Evolutionary conservation across 371 early-diverging fungal genomes (phyloP).

Genomic region (Mortierella sp.): DNA sequence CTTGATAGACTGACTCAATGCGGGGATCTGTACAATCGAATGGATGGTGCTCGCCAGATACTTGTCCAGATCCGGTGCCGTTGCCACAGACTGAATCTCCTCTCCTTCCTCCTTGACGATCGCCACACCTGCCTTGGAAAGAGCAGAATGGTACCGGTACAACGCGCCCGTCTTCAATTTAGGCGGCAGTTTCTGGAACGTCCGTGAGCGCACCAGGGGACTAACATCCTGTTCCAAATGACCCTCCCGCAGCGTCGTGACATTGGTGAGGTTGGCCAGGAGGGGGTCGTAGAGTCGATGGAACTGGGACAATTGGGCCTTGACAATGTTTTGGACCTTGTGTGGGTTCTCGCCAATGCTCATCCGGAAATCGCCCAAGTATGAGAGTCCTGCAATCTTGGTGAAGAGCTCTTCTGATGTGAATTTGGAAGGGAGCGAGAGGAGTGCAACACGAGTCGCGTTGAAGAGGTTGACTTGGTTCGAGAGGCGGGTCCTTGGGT

Average conservation of each 20-base stretch:
- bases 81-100: slow-evolving; percentile 57
- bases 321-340: slow-evolving; percentile 95
- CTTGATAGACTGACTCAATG: slow-evolving; percentile 92
- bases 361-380: slow-evolving; percentile 95
- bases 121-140: slow-evolving; percentile 60
- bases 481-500: slow-evolving; percentile 88
- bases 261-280: slow-evolving; percentile 84
- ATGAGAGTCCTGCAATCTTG: slow-evolving; percentile 91
- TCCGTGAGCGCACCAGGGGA: slow-evolving; percentile 46
- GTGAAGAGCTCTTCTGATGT: slow-evolving; percentile 85
- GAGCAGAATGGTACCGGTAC: slow-evolving; percentile 58
- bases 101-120: slow-evolving; percentile 56
- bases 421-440: slow-evolving; percentile 88
- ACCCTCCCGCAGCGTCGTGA: slow-evolving; percentile 72
- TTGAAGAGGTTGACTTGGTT: slow-evolving; percentile 90
- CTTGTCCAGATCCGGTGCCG: slow-evolving; percentile 58
- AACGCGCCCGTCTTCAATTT: slow-evolving; percentile 41
- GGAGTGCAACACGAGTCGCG: slow-evolving; percentile 88
- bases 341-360: slow-evolving; percentile 93
- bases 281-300: slow-evolving; percentile 84
- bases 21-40: slow-evolving; percentile 78
- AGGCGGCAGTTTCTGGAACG: slow-evolving; percentile 52
- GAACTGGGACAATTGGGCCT: slow-evolving; percentile 83
- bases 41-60: slow-evolving; percentile 62
- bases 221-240: slow-evolving; percentile 60